These are phyloP conservation scores for Penicillium sumatraense DNA, from an alignment of 2,329 filamentous ascomycete species.

Conservation along the genomic window DNA sequence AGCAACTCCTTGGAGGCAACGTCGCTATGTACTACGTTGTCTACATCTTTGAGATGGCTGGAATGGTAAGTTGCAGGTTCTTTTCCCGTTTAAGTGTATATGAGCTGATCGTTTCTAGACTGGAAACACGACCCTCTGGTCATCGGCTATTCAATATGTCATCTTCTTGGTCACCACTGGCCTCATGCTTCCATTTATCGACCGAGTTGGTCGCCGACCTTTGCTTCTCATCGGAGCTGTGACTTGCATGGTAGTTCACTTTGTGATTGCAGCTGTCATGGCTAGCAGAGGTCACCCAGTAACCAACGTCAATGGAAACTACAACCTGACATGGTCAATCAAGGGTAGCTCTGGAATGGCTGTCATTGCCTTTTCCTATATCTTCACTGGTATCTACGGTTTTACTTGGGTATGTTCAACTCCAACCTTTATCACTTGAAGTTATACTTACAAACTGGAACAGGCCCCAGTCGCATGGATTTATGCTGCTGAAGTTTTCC, in stretches of 20 bases:
- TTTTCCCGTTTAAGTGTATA: neutral
- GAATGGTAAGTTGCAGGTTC: conserved; percentile 46
- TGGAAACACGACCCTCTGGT: conserved; percentile 52
- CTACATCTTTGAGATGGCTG: conserved; percentile 65
- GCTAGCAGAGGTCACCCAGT: conserved; percentile 53
- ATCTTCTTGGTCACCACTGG: conserved; percentile 61
- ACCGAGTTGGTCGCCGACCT: conserved; percentile 54
- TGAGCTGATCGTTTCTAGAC: conserved; percentile 27
- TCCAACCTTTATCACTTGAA: neutral
- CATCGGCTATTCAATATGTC: conserved; percentile 62
- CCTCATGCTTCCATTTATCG: conserved; percentile 55
- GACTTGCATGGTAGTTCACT: conserved; percentile 55
- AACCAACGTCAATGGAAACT: conserved; percentile 52
- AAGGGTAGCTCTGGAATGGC: conserved; percentile 57
- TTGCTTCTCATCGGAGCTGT: conserved; percentile 54
- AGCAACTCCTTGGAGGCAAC: conserved; percentile 62
- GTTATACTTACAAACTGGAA: neutral
- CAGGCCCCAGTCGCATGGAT: conserved; percentile 61
- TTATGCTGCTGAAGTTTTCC: conserved; percentile 68
- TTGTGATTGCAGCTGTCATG: conserved; percentile 59
- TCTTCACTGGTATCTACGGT: conserved; percentile 42
- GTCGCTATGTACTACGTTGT: conserved; percentile 65
- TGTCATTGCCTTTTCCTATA: conserved; percentile 69
- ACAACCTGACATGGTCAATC: conserved; percentile 53
- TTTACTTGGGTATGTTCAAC: conserved; percentile 48